Base-by-base conservation (phyloP, 805 yeast species). In the Candida yuanshanica region DNA sequence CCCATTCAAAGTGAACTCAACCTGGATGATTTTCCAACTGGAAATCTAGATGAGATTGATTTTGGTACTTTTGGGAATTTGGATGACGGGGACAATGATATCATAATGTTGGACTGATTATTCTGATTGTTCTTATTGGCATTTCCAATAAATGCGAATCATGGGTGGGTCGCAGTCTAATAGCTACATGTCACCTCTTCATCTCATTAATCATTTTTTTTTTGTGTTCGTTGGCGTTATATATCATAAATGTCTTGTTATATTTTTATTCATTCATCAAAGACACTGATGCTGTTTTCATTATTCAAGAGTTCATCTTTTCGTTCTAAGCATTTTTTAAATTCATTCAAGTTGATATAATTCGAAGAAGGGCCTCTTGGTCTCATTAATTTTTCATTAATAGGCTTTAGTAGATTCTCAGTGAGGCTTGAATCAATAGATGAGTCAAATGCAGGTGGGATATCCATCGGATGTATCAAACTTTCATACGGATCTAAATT, bases 401-500 rank as follows among this genome's bases (percentile, higher is more conserved):
- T 11, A 13, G n/a, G 10, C 18, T 10, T 13, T 10, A 26, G 16
- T 14, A 14, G 6, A 11, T 10, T 27, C 20, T 18, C 20, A 7
- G 12, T 20, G 7, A 22, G 5, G 18, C 10, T 14, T 27, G 18
- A 3, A 4, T 27, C 31, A 3, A 14, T 3, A n/a, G n/a, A n/a
- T n/a, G 31, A 27, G 24, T 38, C 37, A 33, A 42, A 46, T 2
- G 43, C 22, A n/a, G 52, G 50, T 20, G 36, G 12, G 5, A 56
- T 42, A 32, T 54, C 60, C 44, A 52, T 20, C 11, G 59, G 59
- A 38, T 54, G 60, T 12, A 44, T 31, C 10, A 52, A 9, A 23
- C 47, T 41, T 20, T 41, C 51, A 23, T 56, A 56, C 8, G 58
- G 60, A 35, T 56, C 58, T 22, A 39, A 5, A 5, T 13, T 13